Conservation (phyloP, 352 stramenopile species). For the Pythium scleroteichum region DNA sequence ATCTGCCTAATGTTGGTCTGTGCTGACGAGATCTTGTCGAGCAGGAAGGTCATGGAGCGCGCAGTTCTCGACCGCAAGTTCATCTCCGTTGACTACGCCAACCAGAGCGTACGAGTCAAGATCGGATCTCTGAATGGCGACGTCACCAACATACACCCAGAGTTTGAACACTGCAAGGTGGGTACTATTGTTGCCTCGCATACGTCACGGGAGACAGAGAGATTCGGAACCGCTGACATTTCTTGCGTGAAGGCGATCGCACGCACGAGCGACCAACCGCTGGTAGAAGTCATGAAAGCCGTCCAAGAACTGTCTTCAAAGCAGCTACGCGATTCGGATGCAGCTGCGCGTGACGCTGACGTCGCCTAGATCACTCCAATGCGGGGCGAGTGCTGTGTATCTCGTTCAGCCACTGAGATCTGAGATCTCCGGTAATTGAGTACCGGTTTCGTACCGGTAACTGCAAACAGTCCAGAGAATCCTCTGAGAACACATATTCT, state of each 20-base stretch:
- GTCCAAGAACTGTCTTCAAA: slow-evolving; percentile 39
- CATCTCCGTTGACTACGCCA: slow-evolving; percentile 45
- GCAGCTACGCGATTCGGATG: too few relatives aligned
- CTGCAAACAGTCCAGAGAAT: slow-evolving; percentile 19
- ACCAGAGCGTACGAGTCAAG: slow-evolving; percentile 57
- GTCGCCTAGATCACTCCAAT: too few relatives aligned
- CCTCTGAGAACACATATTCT: slow-evolving; percentile 5
- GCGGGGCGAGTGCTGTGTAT: not conserved
- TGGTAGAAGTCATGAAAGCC: slow-evolving; percentile 57
- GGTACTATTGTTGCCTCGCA: not conserved
- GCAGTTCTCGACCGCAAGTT: slow-evolving; percentile 54
- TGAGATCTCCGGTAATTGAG: not conserved
- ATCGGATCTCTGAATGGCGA: slow-evolving; percentile 50
- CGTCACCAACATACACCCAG: slow-evolving; percentile 73
- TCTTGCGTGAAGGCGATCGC: not conserved
- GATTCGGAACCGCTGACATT: not conserved
- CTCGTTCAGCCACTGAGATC: slow-evolving; percentile 9
- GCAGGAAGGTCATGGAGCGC: slow-evolving; percentile 59
- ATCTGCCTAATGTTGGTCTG: not conserved
- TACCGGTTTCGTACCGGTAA: slow-evolving; percentile 10
- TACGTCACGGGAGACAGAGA: too few relatives aligned
- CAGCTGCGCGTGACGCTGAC: too few relatives aligned
- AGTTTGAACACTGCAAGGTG: slow-evolving; percentile 86
- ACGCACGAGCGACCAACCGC: slow-evolving; percentile 22
- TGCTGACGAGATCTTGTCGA: slow-evolving; percentile 7